Conservation (phyloP, 495 filamentous ascomycete genomes). For the Podospora anserina region DNA sequence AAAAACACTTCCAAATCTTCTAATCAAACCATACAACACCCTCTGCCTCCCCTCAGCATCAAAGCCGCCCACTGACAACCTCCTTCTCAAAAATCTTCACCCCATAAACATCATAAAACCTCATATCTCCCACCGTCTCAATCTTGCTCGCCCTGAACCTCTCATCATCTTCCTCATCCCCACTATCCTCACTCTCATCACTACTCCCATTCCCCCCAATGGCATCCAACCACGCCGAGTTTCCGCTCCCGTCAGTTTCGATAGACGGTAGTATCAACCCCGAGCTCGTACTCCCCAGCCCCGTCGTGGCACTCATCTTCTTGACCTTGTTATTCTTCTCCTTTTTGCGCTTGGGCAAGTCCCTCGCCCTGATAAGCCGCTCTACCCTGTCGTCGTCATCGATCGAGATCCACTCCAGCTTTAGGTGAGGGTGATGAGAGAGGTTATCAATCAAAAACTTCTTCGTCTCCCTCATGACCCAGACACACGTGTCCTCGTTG, state of each 20-base stretch:
- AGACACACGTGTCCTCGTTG: slow-evolving; percentile 48
- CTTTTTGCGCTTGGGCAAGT: slow-evolving; percentile 25
- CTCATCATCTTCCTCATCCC: slow-evolving; percentile 28
- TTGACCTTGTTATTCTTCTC: not conserved
- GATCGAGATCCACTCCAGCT: slow-evolving; percentile 54
- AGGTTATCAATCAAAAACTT: slow-evolving; percentile 54
- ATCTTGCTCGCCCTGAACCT: slow-evolving; percentile 24
- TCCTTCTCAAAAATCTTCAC: slow-evolving; percentile 54
- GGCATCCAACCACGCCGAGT: not conserved
- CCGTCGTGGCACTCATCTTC: not conserved
- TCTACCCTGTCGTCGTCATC: slow-evolving; percentile 43
- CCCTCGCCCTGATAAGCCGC: slow-evolving; percentile 35
- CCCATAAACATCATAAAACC: slow-evolving; percentile 46
- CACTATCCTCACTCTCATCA: slow-evolving; percentile 29
- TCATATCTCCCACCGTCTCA: slow-evolving; percentile 38
- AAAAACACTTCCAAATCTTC: not conserved
- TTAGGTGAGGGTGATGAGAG: slow-evolving; percentile 46
- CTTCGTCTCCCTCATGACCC: slow-evolving; percentile 47
- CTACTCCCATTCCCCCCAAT: slow-evolving; percentile 22
- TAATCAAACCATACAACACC: not conserved
- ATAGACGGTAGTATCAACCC: not conserved
- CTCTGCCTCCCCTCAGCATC: not conserved
- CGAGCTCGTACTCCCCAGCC: not conserved
- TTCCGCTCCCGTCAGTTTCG: not conserved
- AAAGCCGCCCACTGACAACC: slow-evolving; percentile 39